A percentile compares a stretch with the other conserved stretches of the same genome.
phyloP scores from a whole-genome alignment of 768 basidiomycete species.

The Boletus reticulatus region DNA sequence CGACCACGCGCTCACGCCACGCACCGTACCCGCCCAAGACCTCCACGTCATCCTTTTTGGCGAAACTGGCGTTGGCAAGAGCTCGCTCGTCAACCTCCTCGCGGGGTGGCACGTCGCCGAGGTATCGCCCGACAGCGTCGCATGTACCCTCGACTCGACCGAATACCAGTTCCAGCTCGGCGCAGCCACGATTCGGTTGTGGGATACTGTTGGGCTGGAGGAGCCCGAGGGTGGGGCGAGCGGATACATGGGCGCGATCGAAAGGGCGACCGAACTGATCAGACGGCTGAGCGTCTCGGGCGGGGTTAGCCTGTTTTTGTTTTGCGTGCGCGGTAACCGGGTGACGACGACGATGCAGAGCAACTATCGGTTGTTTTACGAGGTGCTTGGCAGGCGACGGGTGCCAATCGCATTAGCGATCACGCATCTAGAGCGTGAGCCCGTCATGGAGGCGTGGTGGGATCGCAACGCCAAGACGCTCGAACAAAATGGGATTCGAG shows the following conservation, averaged over 20 bases:
- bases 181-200: conserved; percentile 23
- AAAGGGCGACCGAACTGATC: conserved; percentile 32
- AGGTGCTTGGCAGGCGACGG: conserved; percentile 37
- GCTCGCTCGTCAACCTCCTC: conserved; percentile 39
- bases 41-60: conserved; percentile 40
- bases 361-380: conserved; percentile 36
- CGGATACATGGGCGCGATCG: conserved; percentile 27
- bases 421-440: conserved; percentile 37
- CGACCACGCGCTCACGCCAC: conserved; percentile 22
- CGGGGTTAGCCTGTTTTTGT: conserved; percentile 31
- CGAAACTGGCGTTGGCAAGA: conserved; percentile 36
- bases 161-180: conserved; percentile 28
- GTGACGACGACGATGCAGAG: conserved; percentile 27
- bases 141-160: conserved; percentile 30
- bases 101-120: conserved; percentile 28
- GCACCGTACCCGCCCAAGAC: conserved; percentile 15
- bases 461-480: conserved; percentile 22
- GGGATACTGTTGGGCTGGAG: conserved; percentile 34
- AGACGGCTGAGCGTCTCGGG: conserved; percentile 22
- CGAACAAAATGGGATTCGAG: conserved; percentile 14
- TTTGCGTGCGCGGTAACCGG: conserved; percentile 32
- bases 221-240: conserved; percentile 16
- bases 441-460: conserved; percentile 34
- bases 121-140: conserved; percentile 26
- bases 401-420: conserved; percentile 40